phyloP scores from a whole-genome alignment of 768 basidiomycete species.

The Dictyophora rubrovolvata region DNA sequence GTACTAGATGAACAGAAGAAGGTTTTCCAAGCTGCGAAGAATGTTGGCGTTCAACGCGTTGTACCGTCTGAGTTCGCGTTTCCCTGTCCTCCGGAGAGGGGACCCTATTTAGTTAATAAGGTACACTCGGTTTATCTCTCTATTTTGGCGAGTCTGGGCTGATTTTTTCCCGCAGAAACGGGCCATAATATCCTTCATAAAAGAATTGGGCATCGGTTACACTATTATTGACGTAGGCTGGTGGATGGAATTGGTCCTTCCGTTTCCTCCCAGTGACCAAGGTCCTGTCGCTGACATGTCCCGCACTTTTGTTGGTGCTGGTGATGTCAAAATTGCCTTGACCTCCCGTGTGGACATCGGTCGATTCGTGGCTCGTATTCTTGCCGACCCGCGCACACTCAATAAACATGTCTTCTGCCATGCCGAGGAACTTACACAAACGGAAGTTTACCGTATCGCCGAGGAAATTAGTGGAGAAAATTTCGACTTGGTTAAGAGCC shows the following conservation, averaged over 20 bases:
- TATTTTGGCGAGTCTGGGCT: too few species aligned
- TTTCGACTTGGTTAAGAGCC: background rate
- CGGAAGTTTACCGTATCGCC: slow-evolving; percentile 15
- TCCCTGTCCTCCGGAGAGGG: slow-evolving; percentile 7
- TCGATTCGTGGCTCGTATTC: slow-evolving; percentile 21
- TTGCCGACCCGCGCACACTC: slow-evolving; percentile 23
- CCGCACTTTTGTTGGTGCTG: slow-evolving; percentile 13
- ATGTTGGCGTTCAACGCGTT: slow-evolving; percentile 15
- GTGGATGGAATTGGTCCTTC: slow-evolving; percentile 20
- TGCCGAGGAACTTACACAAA: slow-evolving; percentile 19
- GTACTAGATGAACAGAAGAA: slow-evolving; percentile 11
- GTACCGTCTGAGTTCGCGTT: slow-evolving; percentile 19
- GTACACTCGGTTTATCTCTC: background rate
- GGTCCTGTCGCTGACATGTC: slow-evolving; percentile 9
- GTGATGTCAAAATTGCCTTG: slow-evolving; percentile 14
- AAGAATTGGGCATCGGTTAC: slow-evolving; percentile 16
- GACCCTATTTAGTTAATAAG: background rate
- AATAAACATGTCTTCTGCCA: slow-evolving; percentile 21
- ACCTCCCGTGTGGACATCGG: slow-evolving; percentile 20
- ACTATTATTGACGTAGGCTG: slow-evolving; percentile 26
- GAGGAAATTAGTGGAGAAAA: slow-evolving; percentile 18
- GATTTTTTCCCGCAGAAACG: slow-evolving; percentile 22
- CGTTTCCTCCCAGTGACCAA: background rate
- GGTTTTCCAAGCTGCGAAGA: slow-evolving; percentile 15
- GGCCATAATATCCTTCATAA: slow-evolving; percentile 18